Percentiles rank a stretch among this genome's conserved stretches.
phyloP scores from a whole-genome alignment of 768 basidiomycete genomes.

The Kwoniella dejecticola region DNA sequence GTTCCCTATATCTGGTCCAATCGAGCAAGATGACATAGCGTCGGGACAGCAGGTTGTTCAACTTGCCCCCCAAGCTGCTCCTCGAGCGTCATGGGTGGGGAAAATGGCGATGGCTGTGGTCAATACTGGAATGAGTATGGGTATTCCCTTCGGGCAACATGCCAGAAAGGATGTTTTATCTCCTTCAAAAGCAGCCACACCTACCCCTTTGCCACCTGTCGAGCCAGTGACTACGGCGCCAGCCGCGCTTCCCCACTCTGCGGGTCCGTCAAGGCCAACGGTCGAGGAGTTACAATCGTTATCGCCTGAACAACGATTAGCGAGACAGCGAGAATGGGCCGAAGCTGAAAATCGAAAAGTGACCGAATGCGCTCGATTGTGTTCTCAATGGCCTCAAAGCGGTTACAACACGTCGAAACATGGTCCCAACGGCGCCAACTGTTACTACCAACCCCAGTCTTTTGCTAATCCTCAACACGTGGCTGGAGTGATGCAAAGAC shows the following conservation, averaged over 20 bases:
- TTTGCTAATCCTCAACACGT: slow-evolving; percentile 47
- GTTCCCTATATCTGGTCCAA: not conserved
- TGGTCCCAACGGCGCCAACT: slow-evolving; percentile 43
- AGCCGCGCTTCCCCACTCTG: not conserved
- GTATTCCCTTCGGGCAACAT: slow-evolving; percentile 26
- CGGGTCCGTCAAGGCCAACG: slow-evolving; percentile 7
- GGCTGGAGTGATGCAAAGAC: slow-evolving; percentile 41
- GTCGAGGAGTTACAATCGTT: slow-evolving; percentile 14
- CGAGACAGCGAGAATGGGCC: slow-evolving; percentile 31
- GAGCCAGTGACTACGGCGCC: not conserved
- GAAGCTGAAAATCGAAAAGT: slow-evolving; percentile 33
- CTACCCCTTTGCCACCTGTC: not conserved
- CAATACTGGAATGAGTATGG: slow-evolving; percentile 33
- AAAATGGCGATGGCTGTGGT: slow-evolving; percentile 47
- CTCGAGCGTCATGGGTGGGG: slow-evolving; percentile 40
- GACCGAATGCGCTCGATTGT: slow-evolving; percentile 46
- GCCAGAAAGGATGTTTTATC: slow-evolving; percentile 3
- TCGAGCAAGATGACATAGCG: not conserved
- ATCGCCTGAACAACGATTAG: slow-evolving; percentile 17
- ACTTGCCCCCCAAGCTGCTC: not conserved
- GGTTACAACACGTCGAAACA: slow-evolving; percentile 49
- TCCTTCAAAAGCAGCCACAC: not conserved
- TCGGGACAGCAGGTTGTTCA: not conserved
- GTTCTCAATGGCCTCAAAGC: slow-evolving; percentile 51
- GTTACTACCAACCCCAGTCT: slow-evolving; percentile 48